Evolutionary conservation across 192 early-diverging fungal species (phyloP), one percentile per base, ranked within the genome.

Genomic region (Martensiomyces pterosporus): DNA sequence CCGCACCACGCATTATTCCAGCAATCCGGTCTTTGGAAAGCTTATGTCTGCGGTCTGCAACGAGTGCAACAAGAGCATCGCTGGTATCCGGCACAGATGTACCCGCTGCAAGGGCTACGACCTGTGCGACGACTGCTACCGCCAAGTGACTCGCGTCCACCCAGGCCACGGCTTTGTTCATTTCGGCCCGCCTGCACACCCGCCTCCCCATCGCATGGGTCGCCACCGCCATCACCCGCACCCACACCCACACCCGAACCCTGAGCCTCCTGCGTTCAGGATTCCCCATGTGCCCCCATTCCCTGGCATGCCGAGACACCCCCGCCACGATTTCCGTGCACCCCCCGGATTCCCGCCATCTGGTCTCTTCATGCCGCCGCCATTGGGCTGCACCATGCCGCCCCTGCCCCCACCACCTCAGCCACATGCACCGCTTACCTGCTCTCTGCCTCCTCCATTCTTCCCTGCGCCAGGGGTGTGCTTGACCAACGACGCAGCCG

Each of bases 71-170:
- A 60, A 55, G 12, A 41, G 49, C 3, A 81, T 87, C 16, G 29
- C 32, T 26, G 82, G 82, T 4, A 65, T 71, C 15, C 65, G 82
- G 4, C 81, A 85, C 67, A 78, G 69, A 47, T 87, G 85, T 53
- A 75, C 52, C 9, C 59, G 65, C 23, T 79, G 77, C 64, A 62
- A 50, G 40, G 46, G 61, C 58, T 73, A 66, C 26, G 69, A 73
- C 38, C 25, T 73, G 37, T 87, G 85, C 47, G 57, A 80, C 29
- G 47, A 54, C 14, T 87, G 85, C 54, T 75, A 57, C 40, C 56
- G 57, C 39, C 23, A 49, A 21, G 67, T 54, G 26, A 52, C 40
- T 24, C 38, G 34, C 24, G 15, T 55, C 27, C 67, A 71, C 24
- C 67, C 60, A 4, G 60, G 67, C n/a, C 60, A 71, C 22, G 60